Evolutionary conservation across 163 green algal species (phyloP).

Genomic region (Prototheca cutis): DNA sequence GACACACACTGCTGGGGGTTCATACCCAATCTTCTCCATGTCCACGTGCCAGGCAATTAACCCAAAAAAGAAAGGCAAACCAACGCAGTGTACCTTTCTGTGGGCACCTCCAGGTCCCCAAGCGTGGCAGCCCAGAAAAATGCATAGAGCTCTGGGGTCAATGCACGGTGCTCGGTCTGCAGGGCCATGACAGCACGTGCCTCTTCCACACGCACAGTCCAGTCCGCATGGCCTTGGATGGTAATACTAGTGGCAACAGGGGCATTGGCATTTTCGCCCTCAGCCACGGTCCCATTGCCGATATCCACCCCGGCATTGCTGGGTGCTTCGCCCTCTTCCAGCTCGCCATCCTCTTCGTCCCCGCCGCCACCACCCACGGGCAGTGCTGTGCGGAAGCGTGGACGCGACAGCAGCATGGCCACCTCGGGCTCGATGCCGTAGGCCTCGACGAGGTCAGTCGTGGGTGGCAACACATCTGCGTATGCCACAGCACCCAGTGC

Average conservation of each 20-base stretch:
- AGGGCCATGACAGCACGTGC: not conserved
- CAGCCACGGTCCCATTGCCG: too few species aligned
- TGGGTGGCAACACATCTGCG: slow-evolving; percentile 42
- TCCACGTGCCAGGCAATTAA: too few species aligned
- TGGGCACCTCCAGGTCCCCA: slow-evolving; percentile 58
- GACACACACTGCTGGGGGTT: too few species aligned
- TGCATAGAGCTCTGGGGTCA: slow-evolving; percentile 49
- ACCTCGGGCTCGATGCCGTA: slow-evolving; percentile 32
- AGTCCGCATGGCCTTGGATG: too few species aligned
- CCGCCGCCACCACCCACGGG: not conserved
- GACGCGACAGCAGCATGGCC: slow-evolving; percentile 22
- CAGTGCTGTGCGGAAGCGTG: slow-evolving; percentile 5
- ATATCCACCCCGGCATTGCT: too few species aligned
- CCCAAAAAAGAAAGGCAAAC: too few species aligned
- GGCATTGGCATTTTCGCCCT: too few species aligned
- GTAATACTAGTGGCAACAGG: too few species aligned
- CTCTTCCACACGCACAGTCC: not conserved
- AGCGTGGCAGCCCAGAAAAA: slow-evolving; percentile 61
- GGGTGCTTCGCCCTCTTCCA: slow-evolving; percentile 38
- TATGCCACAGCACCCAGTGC: slow-evolving; percentile 43
- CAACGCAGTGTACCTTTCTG: too few species aligned
- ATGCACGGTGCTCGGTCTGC: not conserved
- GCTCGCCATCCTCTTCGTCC: slow-evolving; percentile 30
- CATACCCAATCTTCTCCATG: too few species aligned
- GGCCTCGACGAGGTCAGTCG: slow-evolving; percentile 25